Evolutionary conservation across 2,329 filamentous ascomycete species (phyloP), one percentile per base, ranked within the genome.

Genomic region (Botrytis galanthina): DNA sequence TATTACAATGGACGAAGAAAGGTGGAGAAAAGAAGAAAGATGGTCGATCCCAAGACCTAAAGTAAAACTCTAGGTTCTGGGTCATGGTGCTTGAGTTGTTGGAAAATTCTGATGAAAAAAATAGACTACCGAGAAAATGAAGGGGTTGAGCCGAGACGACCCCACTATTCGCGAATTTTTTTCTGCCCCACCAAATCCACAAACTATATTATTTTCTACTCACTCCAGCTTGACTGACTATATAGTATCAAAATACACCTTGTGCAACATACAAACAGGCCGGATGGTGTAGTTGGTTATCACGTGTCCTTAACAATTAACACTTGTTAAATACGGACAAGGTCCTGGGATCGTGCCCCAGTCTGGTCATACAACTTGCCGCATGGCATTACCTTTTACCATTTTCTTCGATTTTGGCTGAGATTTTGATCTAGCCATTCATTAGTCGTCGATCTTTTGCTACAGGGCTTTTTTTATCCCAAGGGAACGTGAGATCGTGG

Each of bases 251-350:
- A 42, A 42, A 14, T n/a, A n/a, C n/a, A n/a, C n/a, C n/a, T n/a
- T n/a, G n/a, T n/a, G n/a, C n/a, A n/a, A 1, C 10, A 51, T 20
- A 20, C 4, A 42, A 69, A 32, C 0, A 16, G 66, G 48, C 66
- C 66, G 48, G 66, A 69, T 69, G 66, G 48, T 69, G 48, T 69
- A 69, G 66, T 69, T 69, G 66, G 66, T 57, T 69, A 69, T 69
- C 66, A 69, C 66, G 48, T 69, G 48, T 69, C 66, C 66, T 68
- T 69, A 69, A 57, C 66, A 63, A 20, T 32, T 22, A 10, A 44
- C 0, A 29, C 1, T 3, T 63, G 61, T 63, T 63, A 62, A 62
- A 42, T n/a, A 42, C 48, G 66, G 66, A 68, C 48, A 68, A 68
- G 66, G 66, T 68, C 66, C 66, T 68, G 66, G 66, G 66, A 57